Percentiles rank a stretch among this genome's conserved stretches.
These are phyloP conservation scores for Talaromyces amestolkiae DNA, from an alignment of 2,329 filamentous ascomycete species.

Conservation along the genomic window DNA sequence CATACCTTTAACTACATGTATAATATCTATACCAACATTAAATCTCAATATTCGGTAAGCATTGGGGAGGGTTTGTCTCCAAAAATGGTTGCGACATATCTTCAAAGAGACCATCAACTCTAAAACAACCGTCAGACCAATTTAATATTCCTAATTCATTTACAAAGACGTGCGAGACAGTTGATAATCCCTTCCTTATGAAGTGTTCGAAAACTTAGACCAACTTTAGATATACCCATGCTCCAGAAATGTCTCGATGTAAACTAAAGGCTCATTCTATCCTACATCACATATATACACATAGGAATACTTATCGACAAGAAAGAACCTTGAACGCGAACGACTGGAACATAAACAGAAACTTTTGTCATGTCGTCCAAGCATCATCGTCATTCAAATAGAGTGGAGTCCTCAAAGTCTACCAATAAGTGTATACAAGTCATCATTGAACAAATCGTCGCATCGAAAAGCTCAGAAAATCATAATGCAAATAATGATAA, in stretches of 20 bases:
- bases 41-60: neutral
- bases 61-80: neutral
- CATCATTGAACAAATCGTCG: neutral
- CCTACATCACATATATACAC: neutral
- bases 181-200: neutral
- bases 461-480: neutral
- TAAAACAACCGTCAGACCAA: neutral
- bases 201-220: no score
- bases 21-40: neutral
- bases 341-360: neutral
- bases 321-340: neutral
- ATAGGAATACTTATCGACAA: neutral
- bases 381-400: slow-evolving; percentile 9
- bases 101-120: neutral
- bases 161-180: neutral
- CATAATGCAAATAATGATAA: neutral
- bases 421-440: slow-evolving; percentile 1
- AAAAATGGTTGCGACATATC: neutral
- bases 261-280: neutral
- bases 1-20: neutral
- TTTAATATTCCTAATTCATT: neutral
- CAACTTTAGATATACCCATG: no score
- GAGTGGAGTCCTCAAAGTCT: slow-evolving; percentile 1
- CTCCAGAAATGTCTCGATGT: neutral
- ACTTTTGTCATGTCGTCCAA: slow-evolving; percentile 4